phyloP scores from a whole-genome alignment of 345 rosid genomes.

The Lepidium sativum region DNA sequence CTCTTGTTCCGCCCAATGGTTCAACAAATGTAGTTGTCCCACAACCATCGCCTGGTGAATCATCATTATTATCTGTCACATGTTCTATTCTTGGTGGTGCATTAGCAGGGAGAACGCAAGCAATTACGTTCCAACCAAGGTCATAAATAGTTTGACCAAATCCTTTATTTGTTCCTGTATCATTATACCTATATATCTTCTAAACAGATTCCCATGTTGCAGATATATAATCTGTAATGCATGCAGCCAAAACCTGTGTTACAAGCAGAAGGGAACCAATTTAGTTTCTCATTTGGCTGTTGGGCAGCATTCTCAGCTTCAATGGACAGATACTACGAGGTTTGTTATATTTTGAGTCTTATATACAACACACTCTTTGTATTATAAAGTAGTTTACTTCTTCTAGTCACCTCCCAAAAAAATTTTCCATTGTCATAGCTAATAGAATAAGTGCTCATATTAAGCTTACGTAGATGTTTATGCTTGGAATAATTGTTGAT shows the following conservation, averaged over 20 bases:
- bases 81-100: slow-evolving; percentile 56
- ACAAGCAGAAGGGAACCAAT: slow-evolving; percentile 85
- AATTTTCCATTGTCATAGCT: neutral
- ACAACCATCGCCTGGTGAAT: slow-evolving; percentile 50
- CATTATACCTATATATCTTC: slow-evolving; percentile 7
- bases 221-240: slow-evolving; percentile 87
- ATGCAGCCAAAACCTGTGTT: slow-evolving; percentile 68
- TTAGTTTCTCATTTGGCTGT: slow-evolving; percentile 47
- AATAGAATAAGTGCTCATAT: neutral
- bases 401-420: neutral
- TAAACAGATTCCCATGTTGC: slow-evolving; percentile 16
- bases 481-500: neutral
- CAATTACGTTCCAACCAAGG: slow-evolving; percentile 89
- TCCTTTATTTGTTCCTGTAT: neutral
- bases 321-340: slow-evolving; percentile 79
- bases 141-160: slow-evolving; percentile 16
- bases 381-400: neutral
- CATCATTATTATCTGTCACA: slow-evolving; percentile 67
- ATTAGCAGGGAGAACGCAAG: slow-evolving; percentile 66
- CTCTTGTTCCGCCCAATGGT: slow-evolving; percentile 75
- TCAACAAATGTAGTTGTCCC: slow-evolving; percentile 73
- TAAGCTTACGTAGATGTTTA: neutral
- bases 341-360: slow-evolving; percentile 18
- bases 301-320: slow-evolving; percentile 79
- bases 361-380: neutral